Evolutionary conservation across 371 early-diverging fungal genomes (phyloP).

Genomic region (Smittium culicis): DNA sequence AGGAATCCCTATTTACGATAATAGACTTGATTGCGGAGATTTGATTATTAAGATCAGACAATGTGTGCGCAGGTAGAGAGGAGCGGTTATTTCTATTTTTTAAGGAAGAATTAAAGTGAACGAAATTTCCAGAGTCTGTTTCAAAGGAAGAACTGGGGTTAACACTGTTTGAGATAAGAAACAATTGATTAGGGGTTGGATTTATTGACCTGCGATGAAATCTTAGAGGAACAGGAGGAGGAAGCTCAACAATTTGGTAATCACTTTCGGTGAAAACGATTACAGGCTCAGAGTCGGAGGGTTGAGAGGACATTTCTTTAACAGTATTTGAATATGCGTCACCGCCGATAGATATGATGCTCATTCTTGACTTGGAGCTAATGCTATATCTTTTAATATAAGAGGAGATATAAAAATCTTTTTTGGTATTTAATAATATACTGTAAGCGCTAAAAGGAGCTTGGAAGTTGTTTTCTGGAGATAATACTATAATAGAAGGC

Average conservation of each 20-base stretch:
- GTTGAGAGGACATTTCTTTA: not conserved
- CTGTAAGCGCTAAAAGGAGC: not conserved
- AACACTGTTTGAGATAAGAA: not conserved
- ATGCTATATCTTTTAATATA: not conserved
- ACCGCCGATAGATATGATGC: not conserved
- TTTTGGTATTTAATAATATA: not conserved
- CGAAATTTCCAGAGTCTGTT: not conserved
- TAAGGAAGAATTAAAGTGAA: too few species aligned
- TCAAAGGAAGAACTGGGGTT: not conserved
- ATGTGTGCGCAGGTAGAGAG: not conserved
- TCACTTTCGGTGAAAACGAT: not conserved
- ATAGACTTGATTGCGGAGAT: not conserved
- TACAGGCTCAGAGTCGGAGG: not conserved
- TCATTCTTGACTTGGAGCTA: not conserved
- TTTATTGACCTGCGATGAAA: not conserved
- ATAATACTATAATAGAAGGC: not conserved
- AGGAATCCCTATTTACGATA: not conserved
- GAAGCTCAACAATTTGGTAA: constrained; percentile 4
- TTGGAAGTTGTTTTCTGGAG: not conserved
- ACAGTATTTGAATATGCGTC: not conserved
- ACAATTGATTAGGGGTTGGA: not conserved
- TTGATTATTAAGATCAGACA: not conserved
- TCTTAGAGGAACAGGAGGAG: constrained; percentile 11
- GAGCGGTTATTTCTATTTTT: too few species aligned
- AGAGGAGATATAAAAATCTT: not conserved